phyloP scores from a whole-genome alignment of 1,284 basidiomycete species.

The Xanthoconium separans region DNA sequence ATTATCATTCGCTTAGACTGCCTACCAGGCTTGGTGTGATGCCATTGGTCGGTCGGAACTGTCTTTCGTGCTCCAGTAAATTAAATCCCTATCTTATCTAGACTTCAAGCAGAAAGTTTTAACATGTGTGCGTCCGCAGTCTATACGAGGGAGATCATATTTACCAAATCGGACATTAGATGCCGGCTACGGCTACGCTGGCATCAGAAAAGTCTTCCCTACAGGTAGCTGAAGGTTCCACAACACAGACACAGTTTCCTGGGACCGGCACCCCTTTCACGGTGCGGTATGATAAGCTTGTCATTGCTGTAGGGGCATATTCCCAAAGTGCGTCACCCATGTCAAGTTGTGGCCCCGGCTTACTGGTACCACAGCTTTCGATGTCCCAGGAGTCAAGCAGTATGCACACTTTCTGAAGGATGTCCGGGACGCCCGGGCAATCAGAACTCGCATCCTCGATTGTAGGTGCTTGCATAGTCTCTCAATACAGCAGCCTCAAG shows the following conservation, averaged over 20 bases:
- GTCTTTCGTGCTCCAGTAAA: neutral
- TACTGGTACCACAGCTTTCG: constrained; percentile 47
- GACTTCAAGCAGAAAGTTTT: constrained; percentile 65
- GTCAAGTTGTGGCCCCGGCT: neutral
- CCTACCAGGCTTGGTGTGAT: constrained; percentile 75
- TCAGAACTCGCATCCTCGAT: constrained; percentile 73
- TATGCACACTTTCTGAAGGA: constrained; percentile 84
- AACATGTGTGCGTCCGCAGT: constrained; percentile 47
- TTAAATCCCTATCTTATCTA: constrained; percentile 27
- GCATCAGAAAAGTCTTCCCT: constrained; percentile 29
- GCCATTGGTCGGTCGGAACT: constrained; percentile 45
- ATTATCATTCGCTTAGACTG: constrained; percentile 38
- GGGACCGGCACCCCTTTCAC: constrained; percentile 37
- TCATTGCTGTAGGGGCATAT: constrained; percentile 84
- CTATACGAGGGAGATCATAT: neutral
- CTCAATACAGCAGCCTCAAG: neutral
- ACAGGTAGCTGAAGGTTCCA: constrained; percentile 8
- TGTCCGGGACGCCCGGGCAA: constrained; percentile 77
- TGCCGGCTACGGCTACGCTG: constrained; percentile 53
- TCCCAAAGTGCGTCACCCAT: constrained; percentile 60
- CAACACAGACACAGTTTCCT: constrained; percentile 11
- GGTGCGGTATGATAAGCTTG: constrained; percentile 76
- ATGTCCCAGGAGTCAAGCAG: constrained; percentile 69
- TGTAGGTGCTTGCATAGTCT: constrained; percentile 43
- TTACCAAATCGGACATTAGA: constrained; percentile 34